Evolutionary conservation across 73 alveolate species (phyloP).

Genomic region (Stentor coeruleus): DNA sequence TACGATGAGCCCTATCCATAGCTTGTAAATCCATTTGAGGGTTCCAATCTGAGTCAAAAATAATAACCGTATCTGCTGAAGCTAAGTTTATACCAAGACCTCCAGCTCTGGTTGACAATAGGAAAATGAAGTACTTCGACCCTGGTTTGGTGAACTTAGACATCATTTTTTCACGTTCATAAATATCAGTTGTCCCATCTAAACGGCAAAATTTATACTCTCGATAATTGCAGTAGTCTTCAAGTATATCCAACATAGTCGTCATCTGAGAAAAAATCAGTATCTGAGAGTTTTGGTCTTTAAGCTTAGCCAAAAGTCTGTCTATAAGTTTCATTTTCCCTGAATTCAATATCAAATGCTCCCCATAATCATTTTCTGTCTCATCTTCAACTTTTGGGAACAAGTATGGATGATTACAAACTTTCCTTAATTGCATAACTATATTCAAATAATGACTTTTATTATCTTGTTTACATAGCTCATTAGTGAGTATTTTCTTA

Average conservation of each 20-base stretch:
- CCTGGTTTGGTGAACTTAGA: constrained; percentile 58
- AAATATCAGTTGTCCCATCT: constrained; percentile 97
- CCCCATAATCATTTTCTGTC: constrained; percentile 42
- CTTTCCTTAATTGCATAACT: constrained; percentile 81
- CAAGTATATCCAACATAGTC: constrained; percentile 56
- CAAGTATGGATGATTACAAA: constrained; percentile 87
- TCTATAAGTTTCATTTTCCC: constrained; percentile 57
- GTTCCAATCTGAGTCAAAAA: constrained; percentile 74
- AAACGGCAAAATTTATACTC: constrained; percentile 60
- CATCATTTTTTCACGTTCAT: constrained; percentile 83
- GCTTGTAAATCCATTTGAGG: constrained; percentile 79
- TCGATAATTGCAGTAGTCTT: constrained; percentile 57
- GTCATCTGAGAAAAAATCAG: constrained; percentile 51
- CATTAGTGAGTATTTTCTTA: constrained; percentile 75
- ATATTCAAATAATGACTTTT: constrained; percentile 82
- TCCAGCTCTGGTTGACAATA: constrained; percentile 94
- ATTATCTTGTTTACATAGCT: constrained; percentile 62
- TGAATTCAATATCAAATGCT: constrained; percentile 42
- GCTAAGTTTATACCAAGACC: constrained; percentile 91
- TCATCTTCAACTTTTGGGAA: constrained; percentile 45
- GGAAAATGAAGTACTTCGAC: constrained; percentile 75
- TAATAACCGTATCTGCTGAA: constrained; percentile 69
- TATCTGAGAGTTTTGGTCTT: constrained; percentile 26
- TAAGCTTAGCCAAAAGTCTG: constrained; percentile 37
- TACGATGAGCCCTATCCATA: constrained; percentile 85